Base-by-base conservation (phyloP, 306 rosid genomes). In the Casuarina equisetifolia region DNA sequence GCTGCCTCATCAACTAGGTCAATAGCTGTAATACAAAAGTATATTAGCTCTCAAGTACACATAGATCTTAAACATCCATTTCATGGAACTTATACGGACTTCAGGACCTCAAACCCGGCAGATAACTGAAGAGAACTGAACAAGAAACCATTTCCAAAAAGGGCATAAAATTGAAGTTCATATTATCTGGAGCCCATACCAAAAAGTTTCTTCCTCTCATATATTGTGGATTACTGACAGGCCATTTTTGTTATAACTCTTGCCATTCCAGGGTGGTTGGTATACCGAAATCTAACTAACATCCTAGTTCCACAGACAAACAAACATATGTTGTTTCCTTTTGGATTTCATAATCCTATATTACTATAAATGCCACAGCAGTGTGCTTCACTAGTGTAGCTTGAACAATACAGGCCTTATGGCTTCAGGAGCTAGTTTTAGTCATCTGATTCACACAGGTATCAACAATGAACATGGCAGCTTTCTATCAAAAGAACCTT, bases 1-100 rank as follows among this genome's bases (percentile, higher is more conserved):
- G 99, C 99, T 49, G 99, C 99, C 88, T 95, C 99, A 74, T 95
- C 99, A 80, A 92, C 99, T 69, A 95, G 83, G 87, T 95, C 99
- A 73, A 95, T 95, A 80, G 99, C 99, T 95, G 92, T 73, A 79
- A 86, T 79, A 73, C 16, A 55, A 57, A 79, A 80, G 64, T 32
- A 77, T 59, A 74, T 67, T 67, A 67, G 71, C 50, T 17, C 49
- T 42, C 36, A 67, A 67, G 25, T 40, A 66, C 32, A 43, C 50
- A 42, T 2, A 67, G 25, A n/a, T 67, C 51, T 42, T 67, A 42
- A 67, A 67, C 11, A 40, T 42, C 1, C 40, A 67, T 0, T 39
- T 48, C 0, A 0, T 16, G 51, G 42, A n/a, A 43, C 50, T 50
- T 44, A 67, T 6, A 42, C 9, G n/a, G 35, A 15, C 71, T 42